Conservation (phyloP, 1,284 basidiomycete genomes). For the Rhodotorula sp. region DNA sequence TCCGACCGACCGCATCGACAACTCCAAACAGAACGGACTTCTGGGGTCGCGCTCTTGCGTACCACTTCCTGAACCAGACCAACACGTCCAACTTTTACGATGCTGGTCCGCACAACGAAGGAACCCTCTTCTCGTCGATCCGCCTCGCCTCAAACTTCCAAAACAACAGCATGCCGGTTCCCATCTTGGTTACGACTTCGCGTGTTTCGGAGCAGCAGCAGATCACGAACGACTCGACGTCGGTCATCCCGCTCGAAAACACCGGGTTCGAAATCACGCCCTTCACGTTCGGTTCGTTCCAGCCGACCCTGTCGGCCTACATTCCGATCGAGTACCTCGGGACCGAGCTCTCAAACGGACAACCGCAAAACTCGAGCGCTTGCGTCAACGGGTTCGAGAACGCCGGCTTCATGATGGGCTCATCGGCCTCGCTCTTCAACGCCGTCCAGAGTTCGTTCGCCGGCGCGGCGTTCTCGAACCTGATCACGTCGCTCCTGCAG, state of each 20-base stretch:
- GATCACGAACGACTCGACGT: constrained; percentile 9
- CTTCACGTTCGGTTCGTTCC: constrained; percentile 65
- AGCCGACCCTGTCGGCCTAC: constrained; percentile 62
- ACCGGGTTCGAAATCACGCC: constrained; percentile 56
- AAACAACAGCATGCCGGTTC: constrained; percentile 38
- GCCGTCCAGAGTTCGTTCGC: constrained; percentile 37
- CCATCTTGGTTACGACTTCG: constrained; percentile 39
- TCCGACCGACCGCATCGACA: too few relatives aligned
- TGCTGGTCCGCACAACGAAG: constrained; percentile 21
- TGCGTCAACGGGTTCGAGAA: constrained; percentile 68
- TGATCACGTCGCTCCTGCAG: constrained; percentile 45
- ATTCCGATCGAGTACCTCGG: constrained; percentile 59
- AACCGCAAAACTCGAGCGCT: constrained; percentile 55
- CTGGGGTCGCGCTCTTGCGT: constrained; percentile 32
- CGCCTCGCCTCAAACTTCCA: constrained; percentile 35
- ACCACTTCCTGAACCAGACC: constrained; percentile 43
- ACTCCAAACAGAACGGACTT: not conserved
- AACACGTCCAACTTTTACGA: constrained; percentile 37
- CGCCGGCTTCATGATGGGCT: constrained; percentile 54
- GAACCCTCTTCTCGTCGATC: constrained; percentile 36
- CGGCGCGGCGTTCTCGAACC: constrained; percentile 5
- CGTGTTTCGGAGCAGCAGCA: constrained; percentile 20
- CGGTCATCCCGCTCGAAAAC: constrained; percentile 36
- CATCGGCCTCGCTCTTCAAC: constrained; percentile 49
- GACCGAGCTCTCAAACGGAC: constrained; percentile 59